Evolutionary conservation across 2,329 filamentous ascomycete genomes (phyloP).

Genomic region (Coniochaeta sp.): DNA sequence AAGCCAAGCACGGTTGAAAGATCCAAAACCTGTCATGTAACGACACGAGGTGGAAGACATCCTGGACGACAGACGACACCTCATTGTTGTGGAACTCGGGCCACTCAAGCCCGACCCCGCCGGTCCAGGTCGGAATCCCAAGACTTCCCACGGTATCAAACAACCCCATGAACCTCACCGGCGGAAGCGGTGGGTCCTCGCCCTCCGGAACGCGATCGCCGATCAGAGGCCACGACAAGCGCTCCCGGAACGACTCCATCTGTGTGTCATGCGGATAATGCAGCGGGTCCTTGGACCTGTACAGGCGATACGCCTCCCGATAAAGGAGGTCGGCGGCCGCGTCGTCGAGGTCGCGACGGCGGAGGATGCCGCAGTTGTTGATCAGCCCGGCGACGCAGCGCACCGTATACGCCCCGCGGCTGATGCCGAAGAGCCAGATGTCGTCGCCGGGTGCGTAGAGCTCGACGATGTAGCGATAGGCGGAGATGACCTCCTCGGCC

Average conservation of each 20-base stretch:
- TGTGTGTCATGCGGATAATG: background rate
- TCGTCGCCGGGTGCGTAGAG: conserved; percentile 12
- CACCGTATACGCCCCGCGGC: conserved; percentile 16
- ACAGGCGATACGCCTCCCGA: background rate
- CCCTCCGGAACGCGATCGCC: background rate
- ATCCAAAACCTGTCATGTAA: conserved; percentile 4
- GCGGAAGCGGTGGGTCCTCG: background rate
- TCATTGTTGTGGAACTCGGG: conserved; percentile 16
- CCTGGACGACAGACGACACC: conserved; percentile 16
- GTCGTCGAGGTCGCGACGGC: background rate
- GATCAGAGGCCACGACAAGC: background rate
- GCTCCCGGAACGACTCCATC: background rate
- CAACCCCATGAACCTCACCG: conserved; percentile 1
- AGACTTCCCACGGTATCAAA: background rate
- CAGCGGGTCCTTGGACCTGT: background rate
- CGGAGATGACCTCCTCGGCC: conserved; percentile 2
- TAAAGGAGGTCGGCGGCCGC: background rate
- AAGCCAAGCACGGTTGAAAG: conserved; percentile 5
- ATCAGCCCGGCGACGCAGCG: conserved; percentile 18
- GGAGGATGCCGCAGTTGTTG: conserved; percentile 20
- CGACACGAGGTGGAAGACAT: conserved; percentile 15
- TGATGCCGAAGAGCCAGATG: conserved; percentile 19
- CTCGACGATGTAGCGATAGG: conserved; percentile 10
- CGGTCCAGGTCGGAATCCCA: conserved; percentile 10
- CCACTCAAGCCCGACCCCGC: conserved; percentile 14